Evolutionary conservation across 2,329 filamentous ascomycete species (phyloP).

Genomic region (Pezicula rhizophila): DNA sequence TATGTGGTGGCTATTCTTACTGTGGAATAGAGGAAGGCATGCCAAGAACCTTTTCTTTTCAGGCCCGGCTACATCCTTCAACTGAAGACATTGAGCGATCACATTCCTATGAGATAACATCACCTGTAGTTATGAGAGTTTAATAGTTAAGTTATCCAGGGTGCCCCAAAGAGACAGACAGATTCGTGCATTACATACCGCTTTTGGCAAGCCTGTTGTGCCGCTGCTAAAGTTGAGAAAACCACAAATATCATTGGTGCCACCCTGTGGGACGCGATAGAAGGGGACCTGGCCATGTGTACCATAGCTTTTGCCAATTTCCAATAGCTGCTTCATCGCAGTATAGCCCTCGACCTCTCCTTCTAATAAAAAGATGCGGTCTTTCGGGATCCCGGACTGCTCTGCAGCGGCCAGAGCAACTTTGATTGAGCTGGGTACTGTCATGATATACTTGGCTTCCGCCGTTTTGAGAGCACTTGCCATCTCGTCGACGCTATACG

Average conservation of each 20-base stretch:
- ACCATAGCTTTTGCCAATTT: slow-evolving; percentile 29
- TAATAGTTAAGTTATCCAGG: slow-evolving; percentile 2
- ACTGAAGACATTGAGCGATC: slow-evolving; percentile 55
- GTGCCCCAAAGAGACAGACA: neutral
- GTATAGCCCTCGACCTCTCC: slow-evolving; percentile 43
- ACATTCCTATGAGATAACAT: slow-evolving; percentile 49
- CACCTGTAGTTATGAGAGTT: slow-evolving; percentile 27
- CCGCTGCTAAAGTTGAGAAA: slow-evolving; percentile 44
- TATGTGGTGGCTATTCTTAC: too few species aligned
- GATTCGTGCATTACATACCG: slow-evolving; percentile 20
- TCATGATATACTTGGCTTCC: slow-evolving; percentile 52
- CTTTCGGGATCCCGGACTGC: slow-evolving; percentile 44
- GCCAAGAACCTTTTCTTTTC: slow-evolving; percentile 46
- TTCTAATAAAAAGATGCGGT: slow-evolving; percentile 50
- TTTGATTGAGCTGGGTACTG: slow-evolving; percentile 45
- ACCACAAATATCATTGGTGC: slow-evolving; percentile 51
- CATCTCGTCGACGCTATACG: slow-evolving; percentile 64
- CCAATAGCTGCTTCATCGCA: slow-evolving; percentile 34
- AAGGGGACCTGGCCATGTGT: slow-evolving; percentile 36
- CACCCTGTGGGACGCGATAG: slow-evolving; percentile 43
- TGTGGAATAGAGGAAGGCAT: slow-evolving; percentile 56
- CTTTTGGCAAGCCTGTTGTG: slow-evolving; percentile 44
- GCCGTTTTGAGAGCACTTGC: slow-evolving; percentile 54
- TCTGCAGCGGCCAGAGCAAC: slow-evolving; percentile 49
- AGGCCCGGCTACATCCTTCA: slow-evolving; percentile 43